Percentiles rank a stretch among this genome's conserved stretches.
These are phyloP conservation scores for Cutaneotrichosporon sp. DNA, from an alignment of 1,284 basidiomycete species.

Conservation along the genomic window DNA sequence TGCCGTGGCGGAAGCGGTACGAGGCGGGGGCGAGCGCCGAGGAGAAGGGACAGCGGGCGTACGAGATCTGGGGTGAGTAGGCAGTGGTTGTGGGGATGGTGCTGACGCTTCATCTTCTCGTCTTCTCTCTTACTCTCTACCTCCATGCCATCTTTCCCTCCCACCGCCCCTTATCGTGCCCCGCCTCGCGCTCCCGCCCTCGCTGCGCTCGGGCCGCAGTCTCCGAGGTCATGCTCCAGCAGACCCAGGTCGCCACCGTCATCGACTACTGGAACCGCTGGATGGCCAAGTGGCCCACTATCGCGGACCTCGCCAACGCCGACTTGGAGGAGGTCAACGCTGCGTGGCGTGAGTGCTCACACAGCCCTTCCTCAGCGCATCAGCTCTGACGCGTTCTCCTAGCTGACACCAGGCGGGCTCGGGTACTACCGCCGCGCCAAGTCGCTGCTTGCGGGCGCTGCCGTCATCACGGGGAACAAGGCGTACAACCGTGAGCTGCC, in stretches of 20 bases:
- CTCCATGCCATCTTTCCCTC: not conserved
- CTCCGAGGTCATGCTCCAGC: conserved; percentile 95
- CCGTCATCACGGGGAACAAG: conserved; percentile 70
- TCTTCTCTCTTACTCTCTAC: not conserved
- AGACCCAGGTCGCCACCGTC: conserved; percentile 83
- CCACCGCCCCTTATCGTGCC: not conserved
- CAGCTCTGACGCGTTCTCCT: not conserved
- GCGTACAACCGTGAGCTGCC: conserved; percentile 37
- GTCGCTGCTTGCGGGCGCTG: conserved; percentile 72
- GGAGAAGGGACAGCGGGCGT: conserved; percentile 52
- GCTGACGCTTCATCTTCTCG: not conserved
- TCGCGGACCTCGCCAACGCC: conserved; percentile 71
- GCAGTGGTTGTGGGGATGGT: not conserved
- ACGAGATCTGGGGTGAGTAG: conserved; percentile 44
- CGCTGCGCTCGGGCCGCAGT: conserved; percentile 50
- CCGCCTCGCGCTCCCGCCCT: not conserved
- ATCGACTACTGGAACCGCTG: conserved; percentile 85
- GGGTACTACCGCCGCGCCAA: conserved; percentile 90
- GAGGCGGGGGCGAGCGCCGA: conserved; percentile 31
- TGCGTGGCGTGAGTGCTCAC: conserved; percentile 64
- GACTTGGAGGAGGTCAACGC: conserved; percentile 81
- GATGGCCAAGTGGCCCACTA: conserved; percentile 82
- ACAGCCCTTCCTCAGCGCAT: too few relatives aligned
- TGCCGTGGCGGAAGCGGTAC: conserved; percentile 54
- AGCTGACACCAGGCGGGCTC: conserved; percentile 57